phyloP scores from a whole-genome alignment of 2,329 filamentous ascomycete genomes.

The Iodosphaeria phyllophila region DNA sequence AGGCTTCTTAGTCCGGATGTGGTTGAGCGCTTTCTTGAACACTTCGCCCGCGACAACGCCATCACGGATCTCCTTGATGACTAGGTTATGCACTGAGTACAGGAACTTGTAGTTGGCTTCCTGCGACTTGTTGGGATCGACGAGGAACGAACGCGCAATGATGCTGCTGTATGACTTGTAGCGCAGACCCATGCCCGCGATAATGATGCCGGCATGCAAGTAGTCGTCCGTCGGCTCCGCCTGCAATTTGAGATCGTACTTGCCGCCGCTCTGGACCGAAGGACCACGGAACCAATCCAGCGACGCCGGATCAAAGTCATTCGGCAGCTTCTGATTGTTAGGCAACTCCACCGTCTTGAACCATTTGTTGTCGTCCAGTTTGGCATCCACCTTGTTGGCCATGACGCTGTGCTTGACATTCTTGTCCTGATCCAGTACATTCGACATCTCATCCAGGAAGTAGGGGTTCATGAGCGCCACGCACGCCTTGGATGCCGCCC shows the following conservation, averaged over 20 bases:
- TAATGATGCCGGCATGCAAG: slow-evolving; percentile 81
- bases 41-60: slow-evolving; percentile 76
- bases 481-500: slow-evolving; percentile 84
- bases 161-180: slow-evolving; percentile 94
- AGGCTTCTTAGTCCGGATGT: slow-evolving; percentile 79
- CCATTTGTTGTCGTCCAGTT: slow-evolving; percentile 85
- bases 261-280: slow-evolving; percentile 85
- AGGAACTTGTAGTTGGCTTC: slow-evolving; percentile 89
- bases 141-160: slow-evolving; percentile 84
- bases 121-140: slow-evolving; percentile 92
- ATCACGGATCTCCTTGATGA: slow-evolving; percentile 79
- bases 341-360: slow-evolving; percentile 64
- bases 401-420: slow-evolving; percentile 83
- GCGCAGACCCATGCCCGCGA: slow-evolving; percentile 76
- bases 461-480: slow-evolving; percentile 90
- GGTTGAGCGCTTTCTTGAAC: slow-evolving; percentile 66
- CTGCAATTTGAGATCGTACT: slow-evolving; percentile 74
- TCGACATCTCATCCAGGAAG: slow-evolving; percentile 96
- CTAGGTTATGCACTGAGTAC: slow-evolving; percentile 65
- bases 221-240: slow-evolving; percentile 63
- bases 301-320: slow-evolving; percentile 71
- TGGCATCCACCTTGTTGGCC: slow-evolving; percentile 72
- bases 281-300: slow-evolving; percentile 90
- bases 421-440: slow-evolving; percentile 87
- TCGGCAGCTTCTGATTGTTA: slow-evolving; percentile 56